Conservation (phyloP, 768 basidiomycete species). For the Dentipellis fragilis region DNA sequence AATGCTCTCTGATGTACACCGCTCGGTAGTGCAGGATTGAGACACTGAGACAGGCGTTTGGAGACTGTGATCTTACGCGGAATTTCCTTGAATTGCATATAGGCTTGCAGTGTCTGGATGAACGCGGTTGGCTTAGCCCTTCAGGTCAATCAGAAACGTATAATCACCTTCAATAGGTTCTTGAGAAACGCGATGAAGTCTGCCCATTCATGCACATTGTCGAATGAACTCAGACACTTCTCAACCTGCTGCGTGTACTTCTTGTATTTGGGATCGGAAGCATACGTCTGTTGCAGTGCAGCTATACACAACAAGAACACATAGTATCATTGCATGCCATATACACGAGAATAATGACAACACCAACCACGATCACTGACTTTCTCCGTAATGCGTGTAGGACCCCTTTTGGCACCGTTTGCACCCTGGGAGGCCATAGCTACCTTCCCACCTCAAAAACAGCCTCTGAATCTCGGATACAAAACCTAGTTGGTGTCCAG, state of each 20-base stretch:
- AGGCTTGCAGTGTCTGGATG: constrained; percentile 79
- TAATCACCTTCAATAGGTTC: constrained; percentile 72
- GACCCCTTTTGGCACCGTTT: background rate
- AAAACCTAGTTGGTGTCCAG: too few relatives aligned
- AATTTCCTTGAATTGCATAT: constrained; percentile 92
- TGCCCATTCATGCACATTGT: constrained; percentile 97
- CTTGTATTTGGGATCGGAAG: constrained; percentile 86
- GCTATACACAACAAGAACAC: constrained; percentile 21
- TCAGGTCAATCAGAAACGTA: background rate
- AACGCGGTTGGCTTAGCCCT: background rate
- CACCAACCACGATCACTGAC: constrained; percentile 31
- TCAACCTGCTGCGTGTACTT: constrained; percentile 92
- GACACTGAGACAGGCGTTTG: constrained; percentile 90
- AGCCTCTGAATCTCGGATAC: too few relatives aligned
- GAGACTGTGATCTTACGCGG: constrained; percentile 90
- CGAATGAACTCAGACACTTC: constrained; percentile 85
- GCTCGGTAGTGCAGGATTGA: constrained; percentile 94
- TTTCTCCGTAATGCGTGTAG: constrained; percentile 1
- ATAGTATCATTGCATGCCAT: background rate
- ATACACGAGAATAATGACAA: background rate
- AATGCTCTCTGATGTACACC: constrained; percentile 95
- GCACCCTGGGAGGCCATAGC: background rate
- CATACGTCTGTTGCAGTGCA: constrained; percentile 43
- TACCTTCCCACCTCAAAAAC: too few relatives aligned
- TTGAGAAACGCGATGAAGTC: constrained; percentile 98